Evolutionary conservation across 1,284 basidiomycete species (phyloP), one percentile per base, ranked within the genome.

Genomic region (Rhodotorula sp.): DNA sequence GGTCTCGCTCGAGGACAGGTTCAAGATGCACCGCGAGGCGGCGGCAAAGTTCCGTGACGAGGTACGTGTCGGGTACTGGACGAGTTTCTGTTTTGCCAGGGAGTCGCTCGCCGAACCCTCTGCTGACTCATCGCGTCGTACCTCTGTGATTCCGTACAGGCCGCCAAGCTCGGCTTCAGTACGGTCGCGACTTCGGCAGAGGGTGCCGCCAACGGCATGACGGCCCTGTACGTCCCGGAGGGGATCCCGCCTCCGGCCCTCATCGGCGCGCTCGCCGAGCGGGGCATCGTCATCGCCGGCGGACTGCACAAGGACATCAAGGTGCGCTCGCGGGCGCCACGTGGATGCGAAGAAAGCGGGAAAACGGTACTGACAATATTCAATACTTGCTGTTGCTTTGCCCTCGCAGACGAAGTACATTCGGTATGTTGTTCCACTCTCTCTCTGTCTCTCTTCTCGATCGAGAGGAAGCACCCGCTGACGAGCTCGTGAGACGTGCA

Each of bases 161-260:
- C 90, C 4, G 81, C 82, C 52, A 84, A 84, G 49, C 84, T 97
- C 60, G 94, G 93, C 5, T 85, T 97, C 77, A 88, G 85, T 78
- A 87, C 67, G 77, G 85, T 97, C 18, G 88, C 92, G 29, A 79
- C 87, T 15, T 83, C 86, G 59, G 83, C 87, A 3, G 84, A 85
- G 8, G 85, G 86, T 67, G 86, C 90, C n/a, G 93, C 94, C 8
- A 95, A 95, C 79, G 93, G 93, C 60, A 96, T 97, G 93, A 91
- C 91, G 8, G 75, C 75, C 10, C 47, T 78, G 18, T 77, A 90
- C 82, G 91, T 88, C 81, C 94, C 94, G 21, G 86, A 88, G 6
- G 92, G 91, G 5, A 79, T 93, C 29, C 82, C 82, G 26, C 89
- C 91, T 2, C 82, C 87, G 15, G 91, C 95, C 77, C 82, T 97